These are phyloP conservation scores for Sporormia fimetaria DNA, from an alignment of 495 filamentous ascomycete genomes.

Conservation along the genomic window DNA sequence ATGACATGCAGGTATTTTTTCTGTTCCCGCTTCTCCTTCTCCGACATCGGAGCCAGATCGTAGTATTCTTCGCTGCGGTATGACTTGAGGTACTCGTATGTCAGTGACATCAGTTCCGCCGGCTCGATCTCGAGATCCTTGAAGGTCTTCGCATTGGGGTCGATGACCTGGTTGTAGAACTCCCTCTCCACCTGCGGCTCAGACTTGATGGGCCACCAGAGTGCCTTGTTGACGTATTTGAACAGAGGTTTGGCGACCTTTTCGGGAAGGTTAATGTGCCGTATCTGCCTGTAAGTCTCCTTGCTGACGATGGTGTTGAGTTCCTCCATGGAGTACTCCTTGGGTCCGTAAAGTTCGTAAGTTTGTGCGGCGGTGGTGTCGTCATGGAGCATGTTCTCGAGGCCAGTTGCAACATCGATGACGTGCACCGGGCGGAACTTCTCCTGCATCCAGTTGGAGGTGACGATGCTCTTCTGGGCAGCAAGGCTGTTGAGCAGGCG, in stretches of 20 bases:
- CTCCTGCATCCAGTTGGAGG: slow-evolving; percentile 85
- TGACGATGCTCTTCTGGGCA: slow-evolving; percentile 64
- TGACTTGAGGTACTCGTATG: slow-evolving; percentile 83
- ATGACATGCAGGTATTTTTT: slow-evolving; percentile 92
- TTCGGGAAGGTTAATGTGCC: slow-evolving; percentile 89
- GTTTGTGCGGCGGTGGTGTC: slow-evolving; percentile 84
- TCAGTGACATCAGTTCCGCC: slow-evolving; percentile 65
- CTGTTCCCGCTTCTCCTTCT: slow-evolving; percentile 88
- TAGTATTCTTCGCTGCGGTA: slow-evolving; percentile 76
- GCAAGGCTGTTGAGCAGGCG: slow-evolving; percentile 80
- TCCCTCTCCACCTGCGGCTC: slow-evolving; percentile 87
- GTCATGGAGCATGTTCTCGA: slow-evolving; percentile 80
- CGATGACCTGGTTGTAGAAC: slow-evolving; percentile 88
- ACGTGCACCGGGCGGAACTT: slow-evolving; percentile 72
- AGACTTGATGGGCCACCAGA: slow-evolving; percentile 81
- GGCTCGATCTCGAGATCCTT: slow-evolving; percentile 83
- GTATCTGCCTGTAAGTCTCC: slow-evolving; percentile 80
- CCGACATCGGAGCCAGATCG: slow-evolving; percentile 85
- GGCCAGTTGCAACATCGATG: slow-evolving; percentile 76
- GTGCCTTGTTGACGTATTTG: slow-evolving; percentile 55
- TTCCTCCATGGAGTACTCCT: slow-evolving; percentile 79
- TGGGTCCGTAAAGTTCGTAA: slow-evolving; percentile 89
- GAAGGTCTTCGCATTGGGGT: slow-evolving; percentile 87
- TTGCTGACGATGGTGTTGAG: slow-evolving; percentile 78
- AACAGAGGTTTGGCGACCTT: slow-evolving; percentile 58